A percentile compares a stretch with the other conserved stretches of the same genome.
phyloP scores from a whole-genome alignment of 345 rosid genomes.

The Ailanthus altissimus region DNA sequence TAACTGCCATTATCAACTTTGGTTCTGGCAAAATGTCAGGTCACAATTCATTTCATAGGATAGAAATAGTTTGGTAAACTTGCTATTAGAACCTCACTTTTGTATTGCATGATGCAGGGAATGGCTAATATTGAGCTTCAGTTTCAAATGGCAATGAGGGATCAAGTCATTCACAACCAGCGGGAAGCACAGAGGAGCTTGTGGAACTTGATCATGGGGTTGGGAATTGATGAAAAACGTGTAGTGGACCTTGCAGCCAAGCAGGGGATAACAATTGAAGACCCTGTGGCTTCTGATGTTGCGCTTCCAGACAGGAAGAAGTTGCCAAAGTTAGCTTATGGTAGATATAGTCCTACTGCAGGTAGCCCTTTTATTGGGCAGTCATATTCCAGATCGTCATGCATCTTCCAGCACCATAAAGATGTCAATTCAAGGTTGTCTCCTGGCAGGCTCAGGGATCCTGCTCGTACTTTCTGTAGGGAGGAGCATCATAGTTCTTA shows the following conservation, averaged over 20 bases:
- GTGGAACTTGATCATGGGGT: slow-evolving; percentile 78
- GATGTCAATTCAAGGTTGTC: slow-evolving; percentile 42
- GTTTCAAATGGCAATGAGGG: slow-evolving; percentile 96
- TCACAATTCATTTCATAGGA: not conserved
- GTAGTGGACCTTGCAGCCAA: slow-evolving; percentile 71
- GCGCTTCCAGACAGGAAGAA: slow-evolving; percentile 53
- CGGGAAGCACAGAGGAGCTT: slow-evolving; percentile 77
- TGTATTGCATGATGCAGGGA: slow-evolving; percentile 49
- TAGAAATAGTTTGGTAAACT: not conserved
- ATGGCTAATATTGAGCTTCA: slow-evolving; percentile 94
- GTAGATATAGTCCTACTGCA: slow-evolving; percentile 28
- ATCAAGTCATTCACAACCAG: slow-evolving; percentile 89
- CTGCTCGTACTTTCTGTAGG: slow-evolving; percentile 52
- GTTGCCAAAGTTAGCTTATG: slow-evolving; percentile 37
- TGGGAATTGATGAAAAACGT: slow-evolving; percentile 76
- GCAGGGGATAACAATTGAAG: slow-evolving; percentile 83
- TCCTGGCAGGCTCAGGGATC: slow-evolving; percentile 47
- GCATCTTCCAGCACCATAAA: slow-evolving; percentile 51
- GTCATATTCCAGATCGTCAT: slow-evolving; percentile 55
- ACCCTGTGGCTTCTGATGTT: slow-evolving; percentile 48
- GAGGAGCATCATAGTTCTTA: slow-evolving; percentile 74
- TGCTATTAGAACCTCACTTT: slow-evolving; percentile 22
- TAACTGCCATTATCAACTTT: not conserved
- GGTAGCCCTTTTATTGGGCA: slow-evolving; percentile 45
- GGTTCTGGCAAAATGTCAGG: not conserved